Base-by-base conservation (phyloP, 352 stramenopile species). In the Pythium phragmiticola region DNA sequence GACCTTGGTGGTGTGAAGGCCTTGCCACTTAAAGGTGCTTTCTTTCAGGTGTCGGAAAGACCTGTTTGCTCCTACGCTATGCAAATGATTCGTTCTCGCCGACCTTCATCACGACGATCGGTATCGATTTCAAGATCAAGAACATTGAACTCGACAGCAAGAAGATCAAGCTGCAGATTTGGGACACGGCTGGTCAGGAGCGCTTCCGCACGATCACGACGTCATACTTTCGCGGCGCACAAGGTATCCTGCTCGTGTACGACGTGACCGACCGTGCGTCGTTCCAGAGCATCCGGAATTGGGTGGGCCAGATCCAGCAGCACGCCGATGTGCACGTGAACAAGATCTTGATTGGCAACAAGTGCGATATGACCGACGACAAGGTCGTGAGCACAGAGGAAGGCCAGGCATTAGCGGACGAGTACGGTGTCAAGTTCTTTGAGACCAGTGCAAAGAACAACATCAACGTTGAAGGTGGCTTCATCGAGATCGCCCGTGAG, bases 331-430 rank as follows among this genome's bases (percentile, higher is more conserved):
- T 99, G 46, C 96, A 99, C 77, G 97, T 99, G 16, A 99, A 99
- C 88, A 99, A 99, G 82, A 99, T 99, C 70, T 76, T 99, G 57
- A 98, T 99, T 63, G 98, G 97, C 42, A 99, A 99, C 82, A 99
- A 99, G 88, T 98, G 94, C 72, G 97, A 99, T 95, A 98, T 99
- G 84, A 92, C 94, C 52, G 92, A 98, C 69, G 94, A 99, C 73
- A 98, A 98, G 80, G 88, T 96, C 49, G 92, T 98, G 66, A 97
- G 86, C 73, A 96, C 85, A 61, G 93, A 98, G 70, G 94, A 98
- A 76, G 95, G 95, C 28, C 86, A 97, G 73, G 84, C 90, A 84
- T 87, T 98, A 79, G 95, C 95, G 57, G 85, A 96, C 67, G 89
- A 98, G 75, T 98, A 97, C 64, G 92, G 92, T 52, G 92, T 98